Base-by-base conservation (phyloP, 306 rosid genomes). In the Pyrus pyrifolia region DNA sequence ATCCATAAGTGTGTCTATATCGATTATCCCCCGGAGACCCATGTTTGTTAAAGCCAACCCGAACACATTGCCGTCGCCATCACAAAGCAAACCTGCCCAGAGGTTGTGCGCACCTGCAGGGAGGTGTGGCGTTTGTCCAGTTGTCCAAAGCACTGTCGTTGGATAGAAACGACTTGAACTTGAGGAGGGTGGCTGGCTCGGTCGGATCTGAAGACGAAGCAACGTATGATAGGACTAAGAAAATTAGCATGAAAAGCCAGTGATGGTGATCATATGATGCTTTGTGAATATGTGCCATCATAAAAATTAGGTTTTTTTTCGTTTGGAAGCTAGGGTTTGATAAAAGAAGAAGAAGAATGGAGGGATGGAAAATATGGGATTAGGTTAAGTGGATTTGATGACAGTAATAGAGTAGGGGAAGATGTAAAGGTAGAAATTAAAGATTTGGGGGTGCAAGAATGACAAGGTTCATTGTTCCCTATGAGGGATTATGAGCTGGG, bases 41-140 rank as follows among this genome's bases (percentile, higher is more conserved):
- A 92, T 85, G n/a, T 74, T 71, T 55, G 90, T 89, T 8, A 95
- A 85, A 46, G 55, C 62, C 75, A 95, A 53, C 5, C 89, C 90
- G 19, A 49, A 65, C 5, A 85, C 44, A 25, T 0, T 74, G 0
- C 68, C 79, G 8, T 82, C 8, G 19, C 5, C 3, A 3, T 2
- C 51, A 70, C 99, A 95, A 59, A 64, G 11, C 59, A 95, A 2
- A 38, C 97, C 97, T 25, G 8, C 11, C 99, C 97, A 95, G 17
- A 27, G 14, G 44, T 21, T 64, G 1, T 0, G 3, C 51, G 29
- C 23, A n/a, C 63, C 67, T 51, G 81, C 97, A 92, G 4, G 89
- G 6, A 21, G 3, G 2, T 10, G 31, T 63, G 17, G 88, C 71
- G 12, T 42, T 6, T 4, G 78, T 33, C 77, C 99, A 92, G 58